Base-by-base conservation (phyloP, 2,329 filamentous ascomycete genomes). In the Aureobasidium sp. region DNA sequence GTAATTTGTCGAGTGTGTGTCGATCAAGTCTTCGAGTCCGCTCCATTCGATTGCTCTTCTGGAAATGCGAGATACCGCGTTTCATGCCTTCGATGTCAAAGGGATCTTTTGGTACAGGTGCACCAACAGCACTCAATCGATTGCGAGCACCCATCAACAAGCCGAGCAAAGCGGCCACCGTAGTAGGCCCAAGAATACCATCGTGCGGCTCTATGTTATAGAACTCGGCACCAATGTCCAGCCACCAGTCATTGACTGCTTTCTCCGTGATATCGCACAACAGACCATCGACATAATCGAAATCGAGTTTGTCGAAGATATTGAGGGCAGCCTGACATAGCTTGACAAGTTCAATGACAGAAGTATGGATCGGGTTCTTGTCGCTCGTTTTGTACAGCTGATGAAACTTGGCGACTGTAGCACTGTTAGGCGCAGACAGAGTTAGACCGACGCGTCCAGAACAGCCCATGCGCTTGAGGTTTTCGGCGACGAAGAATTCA, bases 181-280 rank as follows among this genome's bases (percentile, higher is more conserved):
- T 97, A 0, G 90, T 95, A 2, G 94, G 92, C 0, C 94, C 94
- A 2, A 99, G 78, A 27, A 96, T 91, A 13, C 93, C 93, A 75
- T 99, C 94, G 10, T 88, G 89, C 1, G 94, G 93, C 73, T 97
- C 94, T 37, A 91, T 84, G 61, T 93, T 95, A 78, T 93, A 97
- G 69, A 94, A 87, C 66, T 97, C 93, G 0, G 87, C 87, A 1
- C 94, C 94, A 63, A 97, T 88, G 69, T 96, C 90, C 1, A 89
- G 87, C 94, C 94, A 97, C 94, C 94, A 99, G 72, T 97, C 90
- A 64, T 87, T 88, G 68, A 97, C 86, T 1, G 92, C 91, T 64
- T 83, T 87, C 73, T 99, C 94, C 0, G 94, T 97, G 47, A 94
- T 81, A 75, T 99, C 94, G 72, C 94, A 99, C 3, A 99, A 82